phyloP scores from a whole-genome alignment of 495 filamentous ascomycete species.

The Parathielavia appendiculata region DNA sequence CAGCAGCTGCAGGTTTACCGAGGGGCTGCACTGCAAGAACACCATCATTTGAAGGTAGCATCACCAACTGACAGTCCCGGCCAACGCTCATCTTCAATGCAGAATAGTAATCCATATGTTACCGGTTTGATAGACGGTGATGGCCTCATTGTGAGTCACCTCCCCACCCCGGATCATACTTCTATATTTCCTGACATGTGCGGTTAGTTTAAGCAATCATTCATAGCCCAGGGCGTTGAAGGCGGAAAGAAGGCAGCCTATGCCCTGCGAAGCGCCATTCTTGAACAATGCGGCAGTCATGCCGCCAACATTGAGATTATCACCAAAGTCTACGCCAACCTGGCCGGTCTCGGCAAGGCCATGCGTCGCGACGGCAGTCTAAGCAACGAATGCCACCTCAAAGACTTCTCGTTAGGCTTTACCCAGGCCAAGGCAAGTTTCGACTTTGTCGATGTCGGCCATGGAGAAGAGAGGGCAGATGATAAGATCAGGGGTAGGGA shows the following conservation, averaged over 20 bases:
- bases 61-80: not conserved
- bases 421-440: slow-evolving; percentile 64
- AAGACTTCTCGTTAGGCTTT: slow-evolving; percentile 71
- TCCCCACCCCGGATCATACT: slow-evolving; percentile 5
- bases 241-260: slow-evolving; percentile 69
- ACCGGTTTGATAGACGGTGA: slow-evolving; percentile 74
- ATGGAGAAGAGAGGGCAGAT: slow-evolving; percentile 62
- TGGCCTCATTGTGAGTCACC: slow-evolving; percentile 56
- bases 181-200: not conserved
- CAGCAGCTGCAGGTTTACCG: slow-evolving; percentile 29
- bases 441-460: slow-evolving; percentile 71
- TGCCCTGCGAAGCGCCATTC: slow-evolving; percentile 53
- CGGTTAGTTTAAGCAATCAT: slow-evolving; percentile 59
- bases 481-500: slow-evolving; percentile 66
- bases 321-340: slow-evolving; percentile 63
- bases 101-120: slow-evolving; percentile 70
- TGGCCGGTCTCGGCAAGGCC: slow-evolving; percentile 57
- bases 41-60: slow-evolving; percentile 30
- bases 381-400: slow-evolving; percentile 46
- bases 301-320: slow-evolving; percentile 55
- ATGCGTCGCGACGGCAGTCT: slow-evolving; percentile 56
- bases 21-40: slow-evolving; percentile 28
- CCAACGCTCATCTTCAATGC: not conserved
- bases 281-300: slow-evolving; percentile 41
- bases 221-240: slow-evolving; percentile 57